Percentiles rank a stretch among this genome's conserved stretches.
Conservation (phyloP, 768 basidiomycete genomes). For the Rhizopogon vinicolor region DNA sequence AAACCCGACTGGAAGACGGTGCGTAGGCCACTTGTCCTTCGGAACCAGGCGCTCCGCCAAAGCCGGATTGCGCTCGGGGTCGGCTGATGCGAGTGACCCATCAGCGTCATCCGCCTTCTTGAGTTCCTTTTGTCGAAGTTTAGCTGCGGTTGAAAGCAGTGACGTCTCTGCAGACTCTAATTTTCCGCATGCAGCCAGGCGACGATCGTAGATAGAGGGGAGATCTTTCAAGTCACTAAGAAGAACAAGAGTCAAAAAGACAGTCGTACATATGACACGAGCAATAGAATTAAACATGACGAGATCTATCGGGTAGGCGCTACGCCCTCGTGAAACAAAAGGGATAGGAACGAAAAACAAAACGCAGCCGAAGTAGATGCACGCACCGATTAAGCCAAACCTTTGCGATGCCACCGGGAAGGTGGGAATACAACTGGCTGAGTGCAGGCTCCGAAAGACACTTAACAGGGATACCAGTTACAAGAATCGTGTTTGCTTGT, state of each 20-base stretch:
- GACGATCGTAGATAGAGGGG: conserved; percentile 76
- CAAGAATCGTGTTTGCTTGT: conserved; percentile 86
- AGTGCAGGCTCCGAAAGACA: conserved; percentile 73
- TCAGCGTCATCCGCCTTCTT: conserved; percentile 37
- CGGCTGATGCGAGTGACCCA: conserved; percentile 21
- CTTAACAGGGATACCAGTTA: conserved; percentile 81
- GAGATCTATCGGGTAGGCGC: neutral
- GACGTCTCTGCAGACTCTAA: conserved; percentile 85
- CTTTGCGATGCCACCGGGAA: conserved; percentile 87
- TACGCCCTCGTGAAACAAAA: neutral
- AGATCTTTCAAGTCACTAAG: conserved; percentile 79
- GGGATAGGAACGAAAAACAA: neutral
- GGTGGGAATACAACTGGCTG: conserved; percentile 62
- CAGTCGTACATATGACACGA: neutral
- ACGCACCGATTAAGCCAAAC: conserved; percentile 88
- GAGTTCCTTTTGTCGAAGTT: conserved; percentile 51
- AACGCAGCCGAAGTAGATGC: neutral
- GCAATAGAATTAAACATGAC: neutral
- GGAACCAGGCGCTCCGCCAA: conserved; percentile 60
- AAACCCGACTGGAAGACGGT: conserved; percentile 56
- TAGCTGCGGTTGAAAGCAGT: conserved; percentile 71
- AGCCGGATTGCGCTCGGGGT: conserved; percentile 24
- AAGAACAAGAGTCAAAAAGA: neutral
- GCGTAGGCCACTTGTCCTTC: conserved; percentile 69
- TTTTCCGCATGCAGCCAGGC: conserved; percentile 68